Conservation (phyloP, 441 rosid species). For the Gossypium aridum region DNA sequence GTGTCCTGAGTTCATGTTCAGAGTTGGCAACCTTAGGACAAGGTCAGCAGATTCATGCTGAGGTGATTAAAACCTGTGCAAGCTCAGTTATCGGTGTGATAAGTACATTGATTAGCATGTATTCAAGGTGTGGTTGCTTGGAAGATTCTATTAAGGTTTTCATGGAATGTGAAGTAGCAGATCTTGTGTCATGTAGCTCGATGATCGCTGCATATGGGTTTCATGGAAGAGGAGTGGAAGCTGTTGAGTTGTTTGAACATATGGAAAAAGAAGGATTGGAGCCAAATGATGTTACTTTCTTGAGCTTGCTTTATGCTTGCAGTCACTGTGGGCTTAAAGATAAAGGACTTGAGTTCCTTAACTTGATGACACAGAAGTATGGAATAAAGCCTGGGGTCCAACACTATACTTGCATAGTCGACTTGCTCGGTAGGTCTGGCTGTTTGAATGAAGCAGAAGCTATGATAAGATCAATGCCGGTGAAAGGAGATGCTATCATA, state of each 20-base stretch:
- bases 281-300: conserved; percentile 68
- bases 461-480: conserved; percentile 61
- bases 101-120: conserved; percentile 74
- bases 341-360: conserved; percentile 52
- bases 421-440: conserved; percentile 77
- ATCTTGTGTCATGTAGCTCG: conserved; percentile 68
- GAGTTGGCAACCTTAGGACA: conserved; percentile 76
- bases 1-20: conserved; percentile 75
- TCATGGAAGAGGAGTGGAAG: conserved; percentile 72
- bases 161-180: conserved; percentile 42
- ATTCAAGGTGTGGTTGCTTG: conserved; percentile 78
- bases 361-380: conserved; percentile 52
- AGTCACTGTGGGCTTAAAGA: conserved; percentile 84
- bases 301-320: conserved; percentile 82
- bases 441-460: conserved; percentile 69
- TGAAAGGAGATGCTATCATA: conserved; percentile 56
- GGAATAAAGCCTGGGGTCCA: conserved; percentile 50
- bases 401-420: conserved; percentile 80
- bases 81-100: conserved; percentile 39
- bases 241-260: conserved; percentile 51
- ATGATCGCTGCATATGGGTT: conserved; percentile 85
- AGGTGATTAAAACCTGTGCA: conserved; percentile 56
- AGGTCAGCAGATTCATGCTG: conserved; percentile 87
- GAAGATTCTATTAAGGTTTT: conserved; percentile 64
- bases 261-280: conserved; percentile 42